phyloP scores from a whole-genome alignment of 73 alveolate species.

The Urostyla sp. region DNA sequence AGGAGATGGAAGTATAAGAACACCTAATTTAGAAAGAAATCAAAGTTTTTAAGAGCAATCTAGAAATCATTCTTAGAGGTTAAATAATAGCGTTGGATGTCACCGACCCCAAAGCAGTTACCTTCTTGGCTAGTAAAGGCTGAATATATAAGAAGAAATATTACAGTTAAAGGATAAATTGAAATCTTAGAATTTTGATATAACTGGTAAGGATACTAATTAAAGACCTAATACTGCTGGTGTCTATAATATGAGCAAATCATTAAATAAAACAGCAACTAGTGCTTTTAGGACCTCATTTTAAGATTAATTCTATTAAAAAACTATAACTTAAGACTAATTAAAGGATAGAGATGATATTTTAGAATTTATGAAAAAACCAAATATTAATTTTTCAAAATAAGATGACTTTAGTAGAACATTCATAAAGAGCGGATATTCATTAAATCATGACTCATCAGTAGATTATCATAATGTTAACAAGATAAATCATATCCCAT shows the following conservation, averaged over 20 bases:
- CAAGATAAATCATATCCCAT: slow-evolving; percentile 19
- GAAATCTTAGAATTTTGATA: slow-evolving; percentile 10
- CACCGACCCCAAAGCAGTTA: no score
- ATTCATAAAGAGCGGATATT: background rate
- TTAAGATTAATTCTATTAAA: background rate
- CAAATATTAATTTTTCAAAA: background rate
- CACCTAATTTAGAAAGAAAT: no score
- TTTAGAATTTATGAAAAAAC: background rate
- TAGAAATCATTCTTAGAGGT: no score
- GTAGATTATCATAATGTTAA: slow-evolving; percentile 15
- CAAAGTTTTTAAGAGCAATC: no score
- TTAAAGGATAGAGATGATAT: background rate
- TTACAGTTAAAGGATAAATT: background rate
- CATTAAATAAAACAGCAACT: background rate
- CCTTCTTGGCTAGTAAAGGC: no score
- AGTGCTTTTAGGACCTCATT: slow-evolving; percentile 27
- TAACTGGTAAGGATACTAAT: background rate
- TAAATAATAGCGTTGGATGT: no score
- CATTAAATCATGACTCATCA: background rate
- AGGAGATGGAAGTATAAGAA: no score
- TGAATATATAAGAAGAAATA: background rate
- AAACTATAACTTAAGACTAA: background rate
- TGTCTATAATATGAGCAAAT: background rate
- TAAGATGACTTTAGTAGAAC: background rate
- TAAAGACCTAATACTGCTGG: slow-evolving; percentile 12